Evolutionary conservation across 495 filamentous ascomycete genomes (phyloP).

Genomic region (Amorphotheca resinae): DNA sequence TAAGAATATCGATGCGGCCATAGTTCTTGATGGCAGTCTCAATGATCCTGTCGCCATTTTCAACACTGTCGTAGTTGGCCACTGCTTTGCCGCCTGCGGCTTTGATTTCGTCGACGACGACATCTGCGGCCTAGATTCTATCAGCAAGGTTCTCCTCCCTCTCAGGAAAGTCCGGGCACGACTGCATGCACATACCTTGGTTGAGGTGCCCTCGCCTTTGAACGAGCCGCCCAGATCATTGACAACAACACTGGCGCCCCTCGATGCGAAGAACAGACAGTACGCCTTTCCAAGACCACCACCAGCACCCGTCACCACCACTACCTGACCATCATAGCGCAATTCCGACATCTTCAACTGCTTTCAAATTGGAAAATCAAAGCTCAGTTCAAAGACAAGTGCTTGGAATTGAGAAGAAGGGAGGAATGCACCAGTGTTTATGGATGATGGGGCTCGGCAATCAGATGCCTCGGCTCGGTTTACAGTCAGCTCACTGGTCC

Average conservation of each 20-base stretch:
- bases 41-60: conserved; percentile 89
- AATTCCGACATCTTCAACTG: conserved; percentile 56
- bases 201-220: conserved; percentile 83
- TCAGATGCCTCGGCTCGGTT: too few species aligned
- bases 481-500: too few species aligned
- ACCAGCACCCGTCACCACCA: conserved; percentile 92
- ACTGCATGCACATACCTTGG: conserved; percentile 45
- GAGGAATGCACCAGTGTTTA: too few species aligned
- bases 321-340: conserved; percentile 90
- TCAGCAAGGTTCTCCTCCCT: not conserved
- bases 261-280: conserved; percentile 76
- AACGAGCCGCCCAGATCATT: conserved; percentile 94
- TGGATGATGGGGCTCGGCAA: too few species aligned
- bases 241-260: conserved; percentile 92
- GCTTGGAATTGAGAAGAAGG: too few species aligned
- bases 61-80: conserved; percentile 96
- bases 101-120: conserved; percentile 90
- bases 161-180: too few species aligned
- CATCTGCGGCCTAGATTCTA: conserved; percentile 68
- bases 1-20: conserved; percentile 84
- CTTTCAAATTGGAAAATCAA: too few species aligned
- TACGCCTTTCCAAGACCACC: conserved; percentile 59
- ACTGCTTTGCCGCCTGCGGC: conserved; percentile 90
- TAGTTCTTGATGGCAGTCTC: conserved; percentile 88
- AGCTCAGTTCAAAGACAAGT: conserved; percentile 8